phyloP scores from a whole-genome alignment of 1,139 yeast species.

The Debaryomyces coudertii region DNA sequence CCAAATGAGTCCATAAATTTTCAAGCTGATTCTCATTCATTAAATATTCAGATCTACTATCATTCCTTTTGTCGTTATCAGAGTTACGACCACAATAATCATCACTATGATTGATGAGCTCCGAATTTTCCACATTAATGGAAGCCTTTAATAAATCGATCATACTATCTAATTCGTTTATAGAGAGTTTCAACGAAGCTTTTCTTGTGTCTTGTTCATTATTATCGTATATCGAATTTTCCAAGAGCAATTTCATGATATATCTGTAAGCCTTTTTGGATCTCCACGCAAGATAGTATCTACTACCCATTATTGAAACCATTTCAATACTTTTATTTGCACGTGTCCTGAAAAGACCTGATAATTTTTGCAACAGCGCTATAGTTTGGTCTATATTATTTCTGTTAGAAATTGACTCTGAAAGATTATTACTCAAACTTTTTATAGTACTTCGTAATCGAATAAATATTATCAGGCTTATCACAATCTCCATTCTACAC shows the following conservation, averaged over 20 bases:
- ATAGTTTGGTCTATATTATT: neutral
- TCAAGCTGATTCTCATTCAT: constrained; percentile 2
- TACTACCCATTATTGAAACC: neutral
- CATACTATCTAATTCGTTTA: neutral
- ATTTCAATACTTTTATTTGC: neutral
- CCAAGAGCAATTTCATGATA: neutral
- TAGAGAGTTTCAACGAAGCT: neutral
- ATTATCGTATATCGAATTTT: neutral
- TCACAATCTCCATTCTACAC: constrained; percentile 1
- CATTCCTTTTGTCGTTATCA: neutral
- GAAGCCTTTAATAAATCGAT: neutral
- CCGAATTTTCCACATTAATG: neutral
- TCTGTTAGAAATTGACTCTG: neutral
- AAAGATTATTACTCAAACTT: neutral
- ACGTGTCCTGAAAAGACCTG: neutral
- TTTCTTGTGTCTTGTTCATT: neutral
- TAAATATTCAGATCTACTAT: neutral
- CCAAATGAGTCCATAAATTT: neutral
- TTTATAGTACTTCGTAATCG: neutral
- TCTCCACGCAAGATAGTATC: neutral
- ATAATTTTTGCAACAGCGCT: neutral
- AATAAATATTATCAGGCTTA: neutral
- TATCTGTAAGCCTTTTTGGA: neutral
- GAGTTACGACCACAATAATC: neutral
- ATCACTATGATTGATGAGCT: neutral